Percentiles rank a stretch among this genome's conserved stretches.
Conservation (phyloP, 176 grass and related monocot species). For the Triticum turgidum region DNA sequence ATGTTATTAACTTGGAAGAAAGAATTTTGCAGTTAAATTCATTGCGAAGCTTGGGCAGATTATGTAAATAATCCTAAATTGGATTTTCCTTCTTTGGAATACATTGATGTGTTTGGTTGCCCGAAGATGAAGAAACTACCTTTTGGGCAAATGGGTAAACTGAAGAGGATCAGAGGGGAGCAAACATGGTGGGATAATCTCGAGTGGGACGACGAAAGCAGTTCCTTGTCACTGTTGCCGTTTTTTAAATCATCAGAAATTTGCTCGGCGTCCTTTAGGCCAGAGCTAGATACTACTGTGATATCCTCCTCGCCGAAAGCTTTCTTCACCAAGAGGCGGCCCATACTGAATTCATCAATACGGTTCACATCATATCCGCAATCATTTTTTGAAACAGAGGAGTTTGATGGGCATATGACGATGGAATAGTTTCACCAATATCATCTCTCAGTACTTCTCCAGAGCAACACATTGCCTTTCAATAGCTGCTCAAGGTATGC, state of each 20-base stretch:
- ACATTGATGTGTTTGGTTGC: conserved; percentile 36
- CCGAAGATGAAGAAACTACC: conserved; percentile 29
- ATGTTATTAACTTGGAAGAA: background rate
- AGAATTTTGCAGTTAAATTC: conserved; percentile 18
- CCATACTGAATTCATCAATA: conserved; percentile 18
- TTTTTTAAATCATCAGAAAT: too few species aligned
- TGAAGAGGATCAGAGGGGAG: conserved; percentile 4
- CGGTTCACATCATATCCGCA: conserved; percentile 9
- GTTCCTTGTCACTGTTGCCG: too few species aligned
- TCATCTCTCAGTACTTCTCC: background rate
- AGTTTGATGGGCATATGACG: background rate
- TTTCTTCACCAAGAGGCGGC: conserved; percentile 32
- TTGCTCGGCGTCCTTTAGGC: too few species aligned
- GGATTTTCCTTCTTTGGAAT: conserved; percentile 36
- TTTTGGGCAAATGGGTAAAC: background rate
- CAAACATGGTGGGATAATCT: too few species aligned
- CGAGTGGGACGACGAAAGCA: too few species aligned
- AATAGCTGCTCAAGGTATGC: too few species aligned
- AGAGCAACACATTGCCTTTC: background rate
- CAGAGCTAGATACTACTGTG: too few species aligned
- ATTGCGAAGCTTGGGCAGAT: conserved; percentile 26
- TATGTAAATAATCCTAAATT: conserved; percentile 6
- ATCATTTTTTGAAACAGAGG: conserved; percentile 6
- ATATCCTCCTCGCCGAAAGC: too few species aligned
- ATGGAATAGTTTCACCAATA: background rate